Base-by-base conservation (phyloP, 495 filamentous ascomycete species). In the Neurospora sp. region DNA sequence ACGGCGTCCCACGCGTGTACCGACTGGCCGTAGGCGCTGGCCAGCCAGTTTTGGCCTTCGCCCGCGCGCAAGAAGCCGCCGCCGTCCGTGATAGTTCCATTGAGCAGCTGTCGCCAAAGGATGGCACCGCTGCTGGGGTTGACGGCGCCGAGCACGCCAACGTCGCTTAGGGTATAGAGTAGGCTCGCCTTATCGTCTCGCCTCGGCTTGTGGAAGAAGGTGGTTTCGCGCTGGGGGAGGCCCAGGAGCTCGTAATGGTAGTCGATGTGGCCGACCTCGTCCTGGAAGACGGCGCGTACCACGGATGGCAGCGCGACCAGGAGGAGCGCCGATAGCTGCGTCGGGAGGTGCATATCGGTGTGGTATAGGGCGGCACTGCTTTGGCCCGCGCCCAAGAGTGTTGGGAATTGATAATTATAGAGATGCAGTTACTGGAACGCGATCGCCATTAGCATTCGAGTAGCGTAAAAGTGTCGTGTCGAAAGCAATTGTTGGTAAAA, bases 241-340 rank as follows among this genome's bases (percentile, higher is more conserved):
- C 96, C 96, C 76, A 98, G 84, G 45, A 98, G 90, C 70, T 92
- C 89, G 83, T 95, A 90, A 82, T 98, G 96, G 86, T 92, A 98
- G 83, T 99, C 96, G 80, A 94, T 87, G 78, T 93, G 88, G 83
- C 90, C 93, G 78, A 97, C 94, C 79, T 98, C 96, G 78, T 99
- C 96, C 69, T 87, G 84, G 84, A 91, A 97, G 74, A 98, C 90
- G 76, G 93, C 94, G 74, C 78, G 74, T 27, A 85, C 82, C 75
- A 82, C 73, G 73, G 81, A 77, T 69, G 84, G 81, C 35, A 81
- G 74, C 65, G 79, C 79, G 73, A 82, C 77, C 69, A 81, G 76
- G 70, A 83, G 75, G 61, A 78, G 53, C 27, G 53, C 53, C 53
- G 53, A 65, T 65, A 65, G 27, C 53, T 65, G 53, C 12, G 53